These are phyloP conservation scores for Conoideocrella luteorostrata DNA, from an alignment of 2,329 filamentous ascomycete species.

Conservation along the genomic window DNA sequence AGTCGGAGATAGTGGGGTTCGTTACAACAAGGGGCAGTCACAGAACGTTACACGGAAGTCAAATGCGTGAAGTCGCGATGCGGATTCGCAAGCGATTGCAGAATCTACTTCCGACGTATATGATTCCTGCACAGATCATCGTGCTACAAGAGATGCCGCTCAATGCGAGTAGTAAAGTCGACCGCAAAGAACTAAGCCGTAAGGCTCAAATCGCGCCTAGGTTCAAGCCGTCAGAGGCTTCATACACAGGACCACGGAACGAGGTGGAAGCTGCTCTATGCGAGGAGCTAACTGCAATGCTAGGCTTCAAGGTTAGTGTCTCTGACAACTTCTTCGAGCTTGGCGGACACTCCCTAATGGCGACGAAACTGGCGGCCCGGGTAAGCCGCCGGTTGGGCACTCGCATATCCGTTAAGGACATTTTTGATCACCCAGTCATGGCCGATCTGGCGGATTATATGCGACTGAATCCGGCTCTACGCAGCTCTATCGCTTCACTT, in stretches of 20 bases:
- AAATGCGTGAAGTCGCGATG: neutral
- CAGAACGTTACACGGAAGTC: too few species aligned
- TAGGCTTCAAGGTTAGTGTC: conserved; percentile 9
- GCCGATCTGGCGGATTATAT: conserved; percentile 9
- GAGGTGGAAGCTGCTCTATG: conserved; percentile 9
- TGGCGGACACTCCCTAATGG: conserved; percentile 13
- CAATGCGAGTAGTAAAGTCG: conserved; percentile 15
- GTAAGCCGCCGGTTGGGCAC: conserved; percentile 6
- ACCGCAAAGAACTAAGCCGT: conserved; percentile 10
- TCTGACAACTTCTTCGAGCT: conserved; percentile 14
- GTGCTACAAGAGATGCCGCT: conserved; percentile 11
- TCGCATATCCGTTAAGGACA: conserved; percentile 9
- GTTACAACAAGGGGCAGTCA: too few species aligned
- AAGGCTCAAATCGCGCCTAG: neutral
- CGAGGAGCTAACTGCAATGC: conserved; percentile 8
- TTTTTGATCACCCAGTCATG: conserved; percentile 9
- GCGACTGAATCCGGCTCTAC: too few species aligned
- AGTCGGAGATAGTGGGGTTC: too few species aligned
- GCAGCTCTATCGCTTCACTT: too few species aligned
- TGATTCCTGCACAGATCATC: conserved; percentile 16
- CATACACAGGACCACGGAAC: too few species aligned
- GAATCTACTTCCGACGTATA: conserved; percentile 14
- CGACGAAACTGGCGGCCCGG: conserved; percentile 5
- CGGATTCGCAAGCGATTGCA: too few species aligned
- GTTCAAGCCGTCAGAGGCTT: too few species aligned